Evolutionary conservation across 225 moss, liverwort and hornwort genomes (phyloP).

Genomic region (Straminergon stramineum): DNA sequence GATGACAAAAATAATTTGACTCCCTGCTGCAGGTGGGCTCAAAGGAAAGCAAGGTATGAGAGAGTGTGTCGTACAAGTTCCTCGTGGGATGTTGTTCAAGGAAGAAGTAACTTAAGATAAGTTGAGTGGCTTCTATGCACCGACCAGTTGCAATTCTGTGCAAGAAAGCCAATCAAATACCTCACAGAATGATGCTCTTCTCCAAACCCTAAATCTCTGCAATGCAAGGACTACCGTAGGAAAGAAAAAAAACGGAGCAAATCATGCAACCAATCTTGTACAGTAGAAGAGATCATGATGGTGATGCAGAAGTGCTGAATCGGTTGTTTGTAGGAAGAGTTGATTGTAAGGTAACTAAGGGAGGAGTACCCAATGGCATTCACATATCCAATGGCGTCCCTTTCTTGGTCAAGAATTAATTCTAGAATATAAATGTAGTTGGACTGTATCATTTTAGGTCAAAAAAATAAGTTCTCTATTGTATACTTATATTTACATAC

Average conservation of each 20-base stretch:
- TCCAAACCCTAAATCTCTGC: not conserved
- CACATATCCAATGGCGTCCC: no score
- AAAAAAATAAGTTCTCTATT: no score
- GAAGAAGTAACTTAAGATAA: no score
- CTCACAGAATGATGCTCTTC: not conserved
- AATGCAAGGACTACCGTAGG: not conserved
- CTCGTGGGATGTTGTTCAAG: not conserved
- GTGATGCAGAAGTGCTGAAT: not conserved
- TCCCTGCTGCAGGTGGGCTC: no score
- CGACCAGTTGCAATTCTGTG: not conserved
- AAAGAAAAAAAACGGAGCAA: not conserved
- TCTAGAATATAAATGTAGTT: no score
- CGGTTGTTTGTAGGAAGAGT: not conserved
- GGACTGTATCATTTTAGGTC: no score
- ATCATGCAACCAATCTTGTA: not conserved
- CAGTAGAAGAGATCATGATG: not conserved
- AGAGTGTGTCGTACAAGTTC: not conserved
- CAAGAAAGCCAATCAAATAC: not conserved
- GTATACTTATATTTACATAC: no score
- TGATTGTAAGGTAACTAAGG: no score
- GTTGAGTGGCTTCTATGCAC: not conserved
- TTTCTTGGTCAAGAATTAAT: no score
- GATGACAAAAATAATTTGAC: not conserved
- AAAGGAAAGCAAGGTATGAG: not conserved
- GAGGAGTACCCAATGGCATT: no score